Evolutionary conservation across 345 rosid genomes (phyloP), one percentile per base, ranked within the genome.

Genomic region (Heritiera fomes): DNA sequence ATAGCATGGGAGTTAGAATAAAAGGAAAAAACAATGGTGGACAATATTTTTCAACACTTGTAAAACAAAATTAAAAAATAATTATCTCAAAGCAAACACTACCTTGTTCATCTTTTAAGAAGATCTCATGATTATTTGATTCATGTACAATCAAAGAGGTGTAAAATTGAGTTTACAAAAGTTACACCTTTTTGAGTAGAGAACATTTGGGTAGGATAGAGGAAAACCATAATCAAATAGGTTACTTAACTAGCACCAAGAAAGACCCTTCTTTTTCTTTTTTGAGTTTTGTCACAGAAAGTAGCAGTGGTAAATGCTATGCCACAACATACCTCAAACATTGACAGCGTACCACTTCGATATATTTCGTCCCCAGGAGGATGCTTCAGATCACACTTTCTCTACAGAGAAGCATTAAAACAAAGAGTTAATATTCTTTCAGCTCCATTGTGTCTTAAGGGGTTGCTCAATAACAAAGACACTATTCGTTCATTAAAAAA

Each of bases 311-410:
- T 46, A 53, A 70, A 62, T 45, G 9, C 58, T 64, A 10, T 20
- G 28, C 49, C 43, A 41, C 2, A 47, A 62, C 80, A 82, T 84
- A 94, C 98, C 98, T 97, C 98, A 88, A 97, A 97, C 99, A 97
- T 97, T 71, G 99, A 97, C 82, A 97, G 78, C 12, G 98, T 97
- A 79, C 98, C 97, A 71, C 99, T 85, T 82, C 99, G 89, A 76
- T 97, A 97, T 79, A 97, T 97, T 89, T 94, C 99, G 84, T 97
- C 99, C 28, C 98, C 99, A 71, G 99, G 99, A 15, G 98, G 99
- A 75, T 97, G 97, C 88, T 97, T 94, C 68, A 94, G 88, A 87
- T 96, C 99, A 82, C 99, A 95, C 85, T 95, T 95, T 83, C 84
- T 92, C 98, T 94, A 78, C 79, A 88, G 28, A 18, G 50, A 28